Percentiles rank a stretch among this genome's conserved stretches.
These are phyloP conservation scores for Coelastrella sp. DNA, from an alignment of 139 green algal genomes.

Conservation along the genomic window DNA sequence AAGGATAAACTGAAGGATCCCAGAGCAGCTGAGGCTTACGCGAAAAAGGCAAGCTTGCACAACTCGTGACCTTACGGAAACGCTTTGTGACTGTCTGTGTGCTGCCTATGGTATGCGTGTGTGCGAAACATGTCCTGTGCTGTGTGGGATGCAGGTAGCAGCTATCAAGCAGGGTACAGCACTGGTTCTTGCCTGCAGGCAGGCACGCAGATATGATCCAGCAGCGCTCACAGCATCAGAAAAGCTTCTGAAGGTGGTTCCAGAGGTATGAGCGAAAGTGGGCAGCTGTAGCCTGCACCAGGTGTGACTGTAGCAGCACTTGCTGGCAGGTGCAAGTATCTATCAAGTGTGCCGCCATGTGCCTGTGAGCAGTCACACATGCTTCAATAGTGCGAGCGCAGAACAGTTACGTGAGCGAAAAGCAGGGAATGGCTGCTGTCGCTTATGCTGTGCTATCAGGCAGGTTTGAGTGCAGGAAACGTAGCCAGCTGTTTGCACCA, in stretches of 20 bases:
- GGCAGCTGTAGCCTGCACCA: neutral
- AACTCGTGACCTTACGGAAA: neutral
- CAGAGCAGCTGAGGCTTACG: slow-evolving; percentile 65
- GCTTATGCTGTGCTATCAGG: too few species aligned
- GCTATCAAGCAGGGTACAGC: slow-evolving; percentile 66
- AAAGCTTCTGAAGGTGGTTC: slow-evolving; percentile 69
- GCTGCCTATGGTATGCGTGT: neutral
- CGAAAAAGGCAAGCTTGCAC: slow-evolving; percentile 62
- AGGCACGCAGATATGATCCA: slow-evolving; percentile 55
- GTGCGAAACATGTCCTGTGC: neutral
- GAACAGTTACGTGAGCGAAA: too few species aligned
- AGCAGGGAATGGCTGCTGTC: too few species aligned
- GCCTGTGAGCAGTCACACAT: neutral
- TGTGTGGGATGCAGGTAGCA: slow-evolving; percentile 56
- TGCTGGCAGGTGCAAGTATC: neutral
- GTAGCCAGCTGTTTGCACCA: neutral
- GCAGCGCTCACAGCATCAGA: slow-evolving; percentile 59
- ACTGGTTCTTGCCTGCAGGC: slow-evolving; percentile 62
- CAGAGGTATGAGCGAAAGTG: slow-evolving; percentile 64
- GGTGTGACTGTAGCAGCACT: neutral
- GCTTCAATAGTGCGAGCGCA: neutral
- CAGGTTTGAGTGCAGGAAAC: neutral
- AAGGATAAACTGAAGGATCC: slow-evolving; percentile 70
- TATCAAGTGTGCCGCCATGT: neutral
- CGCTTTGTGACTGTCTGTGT: too few species aligned